phyloP scores from a whole-genome alignment of 805 yeast species.

The Phaffomyces antillensis region DNA sequence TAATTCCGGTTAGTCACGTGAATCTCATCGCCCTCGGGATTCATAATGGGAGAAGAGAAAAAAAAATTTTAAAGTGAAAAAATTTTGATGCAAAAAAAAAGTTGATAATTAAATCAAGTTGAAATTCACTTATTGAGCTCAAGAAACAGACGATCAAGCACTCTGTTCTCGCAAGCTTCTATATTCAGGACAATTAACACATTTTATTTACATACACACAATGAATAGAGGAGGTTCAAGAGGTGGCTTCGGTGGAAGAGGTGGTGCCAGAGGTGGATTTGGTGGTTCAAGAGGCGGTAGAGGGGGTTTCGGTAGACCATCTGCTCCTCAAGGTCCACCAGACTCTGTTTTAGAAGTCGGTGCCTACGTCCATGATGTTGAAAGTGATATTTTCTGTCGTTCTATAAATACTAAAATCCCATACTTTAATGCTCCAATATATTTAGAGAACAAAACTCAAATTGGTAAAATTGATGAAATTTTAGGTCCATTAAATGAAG shows the following conservation, averaged over 20 bases:
- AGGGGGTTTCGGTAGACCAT: conserved; percentile 62
- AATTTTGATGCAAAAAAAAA: neutral
- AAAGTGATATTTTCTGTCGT: conserved; percentile 95
- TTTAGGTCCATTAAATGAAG: conserved; percentile 95
- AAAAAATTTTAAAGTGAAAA: conserved; percentile 3
- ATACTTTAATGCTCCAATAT: conserved; percentile 97
- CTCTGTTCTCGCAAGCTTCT: neutral
- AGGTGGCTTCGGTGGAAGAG: conserved; percentile 37
- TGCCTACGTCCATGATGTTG: conserved; percentile 82
- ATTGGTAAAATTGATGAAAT: conserved; percentile 98
- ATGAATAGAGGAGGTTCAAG: conserved; percentile 49
- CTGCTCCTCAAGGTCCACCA: conserved; percentile 90
- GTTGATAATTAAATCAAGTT: neutral
- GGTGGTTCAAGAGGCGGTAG: conserved; percentile 32
- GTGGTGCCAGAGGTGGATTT: conserved; percentile 46
- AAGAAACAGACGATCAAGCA: neutral
- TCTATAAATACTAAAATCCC: conserved; percentile 93
- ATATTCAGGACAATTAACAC: neutral
- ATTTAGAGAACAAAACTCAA: conserved; percentile 90
- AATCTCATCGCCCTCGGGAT: neutral
- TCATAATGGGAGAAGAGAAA: conserved; percentile 1
- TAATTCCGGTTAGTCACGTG: too few relatives aligned
- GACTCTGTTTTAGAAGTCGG: conserved; percentile 95
- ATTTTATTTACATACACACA: neutral
- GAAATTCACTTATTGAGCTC: neutral